Base-by-base conservation (phyloP, 2,329 filamentous ascomycete genomes). In the Polychaeton citri region DNA sequence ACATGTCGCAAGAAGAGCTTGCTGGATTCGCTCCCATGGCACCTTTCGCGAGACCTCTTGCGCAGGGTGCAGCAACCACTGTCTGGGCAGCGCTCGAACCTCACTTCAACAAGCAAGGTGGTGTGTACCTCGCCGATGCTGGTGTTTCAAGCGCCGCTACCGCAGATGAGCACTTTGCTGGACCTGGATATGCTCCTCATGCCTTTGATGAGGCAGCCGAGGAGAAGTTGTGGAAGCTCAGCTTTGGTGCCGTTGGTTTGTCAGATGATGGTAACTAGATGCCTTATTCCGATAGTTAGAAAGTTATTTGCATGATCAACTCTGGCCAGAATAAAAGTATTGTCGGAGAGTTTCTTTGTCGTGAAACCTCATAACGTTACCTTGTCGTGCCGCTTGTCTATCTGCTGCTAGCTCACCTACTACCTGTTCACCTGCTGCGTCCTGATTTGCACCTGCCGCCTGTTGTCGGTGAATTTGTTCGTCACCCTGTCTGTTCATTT, bases 1-100 rank as follows among this genome's bases (percentile, higher is more conserved):
- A 42, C 32, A 19, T 44, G 24, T 16, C 13, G 18, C 30, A 32
- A 32, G 30, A 32, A 32, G 30, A 32, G 30, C 18, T 32, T 16
- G 24, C 24, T 4, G 24, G 24, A 28, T 28, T 28, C 24, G 24
- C 24, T 28, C 24, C 24, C 24, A 32, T 30, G 34, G 15, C 18
- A 17, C 17, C 18, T 9, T 31, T 19, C 13, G 17, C n/a, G 13
- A 15, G 6, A 21, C 34, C 35, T 37, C 32, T 56, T 2, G 54
- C 52, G n/a, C 68, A 71, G 43, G 69, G 67, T 2, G 67, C 67
- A 13, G 65, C 68, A 0, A 71, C 67, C 10, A 55, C 57, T 3
- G 56, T 68, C 2, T 66, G 58, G 55, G 66, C 63, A 2, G 67
- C 64, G 0, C 47, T 64, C 2, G 54, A 47, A 0, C 40, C 38